Conservation (phyloP, 2,329 filamentous ascomycete genomes). For the Diaporthe aspalathi region DNA sequence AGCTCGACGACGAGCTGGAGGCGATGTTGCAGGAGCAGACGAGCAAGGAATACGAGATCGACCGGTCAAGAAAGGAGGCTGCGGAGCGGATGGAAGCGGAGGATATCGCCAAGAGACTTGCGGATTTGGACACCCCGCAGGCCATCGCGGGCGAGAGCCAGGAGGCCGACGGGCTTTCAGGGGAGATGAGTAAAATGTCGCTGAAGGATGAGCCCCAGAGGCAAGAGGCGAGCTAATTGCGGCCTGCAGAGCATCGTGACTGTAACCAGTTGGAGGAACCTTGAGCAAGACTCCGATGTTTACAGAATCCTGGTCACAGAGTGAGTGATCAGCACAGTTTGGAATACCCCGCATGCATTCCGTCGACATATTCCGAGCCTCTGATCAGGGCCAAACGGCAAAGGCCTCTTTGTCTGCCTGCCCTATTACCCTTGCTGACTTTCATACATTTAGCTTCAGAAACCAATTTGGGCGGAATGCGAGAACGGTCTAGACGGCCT, state of each 20-base stretch:
- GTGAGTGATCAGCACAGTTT: constrained; percentile 17
- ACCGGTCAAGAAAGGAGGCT: constrained; percentile 60
- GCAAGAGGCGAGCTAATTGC: constrained; percentile 40
- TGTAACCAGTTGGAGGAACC: constrained; percentile 3
- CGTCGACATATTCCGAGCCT: background rate
- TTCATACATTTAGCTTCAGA: background rate
- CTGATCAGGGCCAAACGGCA: too few relatives aligned
- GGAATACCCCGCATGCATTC: background rate
- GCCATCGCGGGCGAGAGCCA: constrained; percentile 50
- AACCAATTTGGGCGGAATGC: background rate
- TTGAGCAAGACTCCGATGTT: background rate
- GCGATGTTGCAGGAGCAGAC: constrained; percentile 73
- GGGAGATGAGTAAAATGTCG: constrained; percentile 52
- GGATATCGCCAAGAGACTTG: constrained; percentile 54
- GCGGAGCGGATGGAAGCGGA: constrained; percentile 53
- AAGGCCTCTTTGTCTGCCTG: background rate
- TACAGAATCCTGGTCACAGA: background rate
- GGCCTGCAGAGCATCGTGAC: constrained; percentile 33
- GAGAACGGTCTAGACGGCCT: background rate
- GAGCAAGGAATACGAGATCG: constrained; percentile 64
- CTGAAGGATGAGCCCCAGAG: constrained; percentile 48
- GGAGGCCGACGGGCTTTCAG: constrained; percentile 47
- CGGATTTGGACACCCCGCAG: constrained; percentile 57
- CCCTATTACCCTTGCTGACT: background rate
- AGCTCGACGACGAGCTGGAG: constrained; percentile 89